Base-by-base conservation (phyloP, 2,329 filamentous ascomycete species). In the Ampelomyces quisqualis region DNA sequence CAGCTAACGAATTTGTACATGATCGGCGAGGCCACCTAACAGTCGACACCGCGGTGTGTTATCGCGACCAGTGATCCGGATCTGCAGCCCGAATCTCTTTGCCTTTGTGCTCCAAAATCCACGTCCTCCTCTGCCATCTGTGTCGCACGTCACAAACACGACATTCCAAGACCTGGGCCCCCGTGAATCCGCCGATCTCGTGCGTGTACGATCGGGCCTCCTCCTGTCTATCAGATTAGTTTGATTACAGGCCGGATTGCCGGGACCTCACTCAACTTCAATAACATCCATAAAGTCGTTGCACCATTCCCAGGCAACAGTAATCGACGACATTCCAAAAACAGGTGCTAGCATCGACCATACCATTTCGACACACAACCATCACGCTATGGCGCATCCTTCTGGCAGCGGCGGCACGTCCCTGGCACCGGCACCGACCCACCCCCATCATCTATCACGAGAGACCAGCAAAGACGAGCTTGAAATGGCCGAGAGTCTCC, bases 381-480 rank as follows among this genome's bases (percentile, higher is more conserved):
- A 45, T 40, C 49, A 30, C 43, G 32, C 33, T 33, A 68, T 68
- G 64, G 49, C 55, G 37, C 53, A 57, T 41, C 36, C 47, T 42
- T 58, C 62, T 35, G 49, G 47, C 30, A 62, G 50, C 40, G 65
- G 65, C 51, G 65, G 65, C 51, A 67, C 63, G 10, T 64, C 64
- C 34, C 56, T 68, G 37, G 65, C 65, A 45, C 64, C 63, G 6
- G 64, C 62, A 24, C 65, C 64, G 5, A 64, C 63, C 8, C 58
- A 64, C 47, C 63, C 65, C 5, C 65, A 70, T 37, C 60, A 67
- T 11, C 41, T 72, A n/a, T 67, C 69, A 15, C 57, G 69, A 27
- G 65, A 74, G 41, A 70, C 70, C 3, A 76, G 74, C 39, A 69
- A 69, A 49, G 70, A 76, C 60, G 74, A 77, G 49, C 62, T 76